Percentiles rank a stretch among this genome's conserved stretches.
phyloP scores from a whole-genome alignment of 2,329 filamentous ascomycete species.

The Myriosclerotinia scirpicola region DNA sequence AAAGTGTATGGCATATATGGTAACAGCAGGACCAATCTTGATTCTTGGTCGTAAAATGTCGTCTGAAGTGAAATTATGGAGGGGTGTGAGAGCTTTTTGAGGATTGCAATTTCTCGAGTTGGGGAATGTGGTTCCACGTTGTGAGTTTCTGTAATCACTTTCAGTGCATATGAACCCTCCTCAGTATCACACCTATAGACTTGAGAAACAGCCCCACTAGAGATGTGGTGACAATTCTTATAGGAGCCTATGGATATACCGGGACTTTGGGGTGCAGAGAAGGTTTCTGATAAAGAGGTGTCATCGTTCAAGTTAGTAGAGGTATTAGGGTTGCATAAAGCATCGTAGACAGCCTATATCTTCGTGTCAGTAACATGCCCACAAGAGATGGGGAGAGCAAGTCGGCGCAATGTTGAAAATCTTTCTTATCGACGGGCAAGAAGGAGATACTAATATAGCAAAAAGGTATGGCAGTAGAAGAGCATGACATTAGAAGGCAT shows the following conservation, averaged over 20 bases:
- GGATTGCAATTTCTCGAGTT: constrained; percentile 73
- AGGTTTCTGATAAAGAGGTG: constrained; percentile 28
- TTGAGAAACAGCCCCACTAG: constrained; percentile 73
- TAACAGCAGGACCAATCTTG: constrained; percentile 76
- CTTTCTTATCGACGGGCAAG: neutral
- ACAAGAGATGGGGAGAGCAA: neutral
- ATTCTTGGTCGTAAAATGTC: constrained; percentile 68
- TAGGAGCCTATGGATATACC: constrained; percentile 56
- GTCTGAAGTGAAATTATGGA: constrained; percentile 69
- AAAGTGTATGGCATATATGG: constrained; percentile 79
- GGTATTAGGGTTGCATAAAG: constrained; percentile 44
- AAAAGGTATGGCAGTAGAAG: neutral
- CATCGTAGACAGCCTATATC: constrained; percentile 52
- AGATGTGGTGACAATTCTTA: constrained; percentile 53
- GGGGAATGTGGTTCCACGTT: constrained; percentile 82
- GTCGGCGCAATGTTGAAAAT: neutral
- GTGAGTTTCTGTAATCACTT: constrained; percentile 75
- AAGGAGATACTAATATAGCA: neutral
- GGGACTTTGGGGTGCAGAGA: constrained; percentile 31
- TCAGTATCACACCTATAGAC: constrained; percentile 67
- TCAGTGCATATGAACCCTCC: constrained; percentile 58
- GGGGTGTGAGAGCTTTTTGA: constrained; percentile 57
- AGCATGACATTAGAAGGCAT: neutral
- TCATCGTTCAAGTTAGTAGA: constrained; percentile 32
- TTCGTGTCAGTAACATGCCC: neutral